These are phyloP conservation scores for Camptophora hylomeconis DNA, from an alignment of 2,329 filamentous ascomycete genomes.

Conservation along the genomic window DNA sequence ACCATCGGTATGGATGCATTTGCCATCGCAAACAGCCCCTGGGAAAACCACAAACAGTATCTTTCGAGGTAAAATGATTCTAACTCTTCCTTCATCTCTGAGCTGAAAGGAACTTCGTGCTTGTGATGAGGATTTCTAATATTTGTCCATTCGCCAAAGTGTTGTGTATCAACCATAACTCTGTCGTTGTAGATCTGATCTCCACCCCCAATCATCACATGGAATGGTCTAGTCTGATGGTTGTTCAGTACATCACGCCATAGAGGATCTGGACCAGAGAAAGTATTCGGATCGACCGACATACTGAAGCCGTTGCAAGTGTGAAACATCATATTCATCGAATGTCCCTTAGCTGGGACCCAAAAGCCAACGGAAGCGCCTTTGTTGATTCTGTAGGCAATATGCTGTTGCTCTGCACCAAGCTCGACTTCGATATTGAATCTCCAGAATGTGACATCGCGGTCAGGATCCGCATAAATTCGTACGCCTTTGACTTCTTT, in stretches of 20 bases:
- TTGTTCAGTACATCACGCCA: slow-evolving; percentile 93
- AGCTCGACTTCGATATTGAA: slow-evolving; percentile 94
- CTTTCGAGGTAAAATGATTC: slow-evolving; percentile 79
- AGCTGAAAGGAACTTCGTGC: slow-evolving; percentile 61
- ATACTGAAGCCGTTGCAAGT: slow-evolving; percentile 93
- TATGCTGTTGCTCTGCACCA: slow-evolving; percentile 60
- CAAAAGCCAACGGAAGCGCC: slow-evolving; percentile 85
- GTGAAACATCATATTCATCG: slow-evolving; percentile 99
- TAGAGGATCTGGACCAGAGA: slow-evolving; percentile 87
- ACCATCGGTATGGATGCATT: slow-evolving; percentile 95
- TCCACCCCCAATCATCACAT: slow-evolving; percentile 95
- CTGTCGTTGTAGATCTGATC: slow-evolving; percentile 95
- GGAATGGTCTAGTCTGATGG: slow-evolving; percentile 84
- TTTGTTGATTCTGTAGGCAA: slow-evolving; percentile 90
- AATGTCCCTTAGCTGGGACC: slow-evolving; percentile 71
- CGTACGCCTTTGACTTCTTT: slow-evolving; percentile 72
- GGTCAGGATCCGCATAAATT: slow-evolving; percentile 70
- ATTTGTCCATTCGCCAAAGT: slow-evolving; percentile 74
- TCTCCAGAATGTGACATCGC: slow-evolving; percentile 88
- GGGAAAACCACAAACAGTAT: slow-evolving; percentile 92
- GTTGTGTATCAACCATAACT: slow-evolving; percentile 57
- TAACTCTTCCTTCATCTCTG: slow-evolving; percentile 75
- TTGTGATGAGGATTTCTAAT: slow-evolving; percentile 72
- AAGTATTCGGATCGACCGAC: slow-evolving; percentile 61
- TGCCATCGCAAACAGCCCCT: slow-evolving; percentile 84